A percentile compares a stretch with the other conserved stretches of the same genome.
phyloP scores from a whole-genome alignment of 257 asterid species.

The Jasminum sambac region DNA sequence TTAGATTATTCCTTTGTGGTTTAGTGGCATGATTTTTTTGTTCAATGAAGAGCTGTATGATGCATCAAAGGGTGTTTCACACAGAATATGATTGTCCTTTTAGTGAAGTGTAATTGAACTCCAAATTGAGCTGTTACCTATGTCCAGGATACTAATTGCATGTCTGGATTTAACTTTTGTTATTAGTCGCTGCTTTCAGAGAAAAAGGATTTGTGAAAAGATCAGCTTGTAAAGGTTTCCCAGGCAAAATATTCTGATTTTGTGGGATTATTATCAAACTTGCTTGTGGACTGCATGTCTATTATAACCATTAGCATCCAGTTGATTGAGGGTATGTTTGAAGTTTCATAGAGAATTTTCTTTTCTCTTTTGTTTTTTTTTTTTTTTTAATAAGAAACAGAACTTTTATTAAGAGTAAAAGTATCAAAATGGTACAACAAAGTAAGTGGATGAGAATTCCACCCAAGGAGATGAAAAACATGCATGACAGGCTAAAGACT shows the following conservation, averaged over 20 bases:
- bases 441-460: too few relatives aligned
- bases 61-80: background rate
- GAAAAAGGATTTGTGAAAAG: background rate
- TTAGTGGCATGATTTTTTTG: slow-evolving; percentile 21
- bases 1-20: slow-evolving; percentile 7
- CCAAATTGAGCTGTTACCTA: background rate
- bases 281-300: background rate
- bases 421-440: too few relatives aligned
- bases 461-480: too few relatives aligned
- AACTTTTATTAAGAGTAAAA: too few relatives aligned
- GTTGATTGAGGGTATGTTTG: too few relatives aligned
- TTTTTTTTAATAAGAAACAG: too few relatives aligned
- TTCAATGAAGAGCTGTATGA: slow-evolving; percentile 12
- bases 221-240: background rate
- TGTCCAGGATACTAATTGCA: background rate
- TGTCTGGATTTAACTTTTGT: background rate
- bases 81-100: background rate
- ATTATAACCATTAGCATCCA: too few relatives aligned
- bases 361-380: too few relatives aligned
- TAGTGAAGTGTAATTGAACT: background rate
- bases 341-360: too few relatives aligned
- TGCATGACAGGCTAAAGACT: too few relatives aligned
- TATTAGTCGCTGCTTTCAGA: background rate
- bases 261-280: background rate
- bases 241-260: background rate